Conservation (phyloP, 2,329 filamentous ascomycete genomes). For the Aspergillus sp. region DNA sequence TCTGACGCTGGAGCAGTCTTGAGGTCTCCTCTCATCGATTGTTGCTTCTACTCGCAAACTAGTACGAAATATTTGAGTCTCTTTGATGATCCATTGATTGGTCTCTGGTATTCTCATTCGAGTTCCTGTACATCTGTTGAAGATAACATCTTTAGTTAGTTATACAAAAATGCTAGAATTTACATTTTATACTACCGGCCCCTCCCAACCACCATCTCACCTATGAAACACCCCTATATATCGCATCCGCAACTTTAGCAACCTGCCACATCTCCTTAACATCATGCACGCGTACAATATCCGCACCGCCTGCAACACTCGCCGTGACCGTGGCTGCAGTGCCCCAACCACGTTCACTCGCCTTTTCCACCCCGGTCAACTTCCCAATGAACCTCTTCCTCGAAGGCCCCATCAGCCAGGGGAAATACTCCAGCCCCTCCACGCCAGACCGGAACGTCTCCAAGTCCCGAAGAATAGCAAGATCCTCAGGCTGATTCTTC, state of each 20-base stretch:
- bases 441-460: conserved; percentile 55
- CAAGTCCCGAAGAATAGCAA: conserved; percentile 71
- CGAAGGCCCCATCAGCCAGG: conserved; percentile 87
- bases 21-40: background rate
- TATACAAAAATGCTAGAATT: background rate
- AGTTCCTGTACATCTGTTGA: conserved; percentile 15
- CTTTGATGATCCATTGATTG: background rate
- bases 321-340: conserved; percentile 87
- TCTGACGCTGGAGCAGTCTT: background rate
- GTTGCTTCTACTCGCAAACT: background rate
- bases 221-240: conserved; percentile 60
- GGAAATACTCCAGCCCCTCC: conserved; percentile 57
- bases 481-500: conserved; percentile 77
- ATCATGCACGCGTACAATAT: conserved; percentile 92
- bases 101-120: background rate
- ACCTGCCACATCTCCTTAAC: conserved; percentile 83
- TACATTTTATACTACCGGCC: background rate
- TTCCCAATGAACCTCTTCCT: conserved; percentile 86
- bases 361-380: conserved; percentile 72
- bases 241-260: conserved; percentile 86
- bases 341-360: conserved; percentile 73
- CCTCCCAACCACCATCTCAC: background rate
- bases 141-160: conserved; percentile 7
- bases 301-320: conserved; percentile 81
- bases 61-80: background rate